phyloP scores from a whole-genome alignment of 176 grass and related monocot species.

The Microstegium vimineum region DNA sequence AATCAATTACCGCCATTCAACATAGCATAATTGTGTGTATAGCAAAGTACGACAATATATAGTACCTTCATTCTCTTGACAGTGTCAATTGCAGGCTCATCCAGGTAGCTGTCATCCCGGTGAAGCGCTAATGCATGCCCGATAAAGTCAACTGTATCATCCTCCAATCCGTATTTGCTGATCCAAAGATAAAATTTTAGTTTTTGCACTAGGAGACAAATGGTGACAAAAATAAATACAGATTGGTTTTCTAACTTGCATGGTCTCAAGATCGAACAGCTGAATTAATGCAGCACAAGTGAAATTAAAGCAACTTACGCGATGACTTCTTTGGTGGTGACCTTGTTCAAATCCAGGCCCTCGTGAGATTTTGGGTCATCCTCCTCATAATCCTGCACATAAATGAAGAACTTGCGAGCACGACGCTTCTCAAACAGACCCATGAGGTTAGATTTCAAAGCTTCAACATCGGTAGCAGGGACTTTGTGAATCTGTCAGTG shows the following conservation, averaged over 20 bases:
- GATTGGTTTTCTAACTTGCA: background rate
- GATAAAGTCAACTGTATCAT: conserved; percentile 90
- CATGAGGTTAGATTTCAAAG: conserved; percentile 93
- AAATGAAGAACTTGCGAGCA: conserved; percentile 90
- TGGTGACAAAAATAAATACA: background rate
- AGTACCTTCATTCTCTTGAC: conserved; percentile 92
- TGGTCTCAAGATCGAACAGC: background rate
- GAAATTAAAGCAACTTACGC: conserved; percentile 57
- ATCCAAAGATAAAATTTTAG: conserved; percentile 18
- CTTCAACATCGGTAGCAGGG: conserved; percentile 86
- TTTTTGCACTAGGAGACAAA: background rate
- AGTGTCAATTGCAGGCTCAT: conserved; percentile 82
- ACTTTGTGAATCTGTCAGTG: conserved; percentile 87
- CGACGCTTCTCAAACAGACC: conserved; percentile 93
- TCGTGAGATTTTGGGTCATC: conserved; percentile 86
- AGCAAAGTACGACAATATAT: background rate
- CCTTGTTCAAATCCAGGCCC: conserved; percentile 77
- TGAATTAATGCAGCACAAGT: background rate
- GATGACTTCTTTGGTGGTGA: conserved; percentile 82
- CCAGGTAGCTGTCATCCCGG: conserved; percentile 72
- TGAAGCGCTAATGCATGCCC: conserved; percentile 97
- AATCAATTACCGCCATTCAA: background rate
- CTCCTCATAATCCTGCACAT: conserved; percentile 93
- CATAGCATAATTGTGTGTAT: background rate
- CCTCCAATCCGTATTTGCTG: conserved; percentile 96